phyloP scores from a whole-genome alignment of 768 basidiomycete species.

The Boletus speciosus region DNA sequence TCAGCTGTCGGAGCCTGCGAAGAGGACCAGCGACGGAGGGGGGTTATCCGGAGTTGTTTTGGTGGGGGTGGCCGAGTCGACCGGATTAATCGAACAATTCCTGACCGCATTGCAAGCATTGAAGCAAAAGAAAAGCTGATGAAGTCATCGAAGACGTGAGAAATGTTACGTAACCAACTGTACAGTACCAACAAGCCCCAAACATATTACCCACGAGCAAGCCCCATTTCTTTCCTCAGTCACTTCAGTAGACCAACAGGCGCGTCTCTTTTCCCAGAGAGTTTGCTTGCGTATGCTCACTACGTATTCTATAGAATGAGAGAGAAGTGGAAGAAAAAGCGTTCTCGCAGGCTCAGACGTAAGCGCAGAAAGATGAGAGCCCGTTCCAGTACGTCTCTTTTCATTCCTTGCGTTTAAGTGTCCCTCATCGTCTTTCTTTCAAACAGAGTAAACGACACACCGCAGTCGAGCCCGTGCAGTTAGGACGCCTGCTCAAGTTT shows the following conservation, averaged over 20 bases:
- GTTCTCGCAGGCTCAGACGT: slow-evolving; percentile 87
- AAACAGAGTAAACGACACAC: slow-evolving; percentile 36
- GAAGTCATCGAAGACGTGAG: slow-evolving; percentile 16
- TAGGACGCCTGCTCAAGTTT: slow-evolving; percentile 12
- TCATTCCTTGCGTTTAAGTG: not conserved
- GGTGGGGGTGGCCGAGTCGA: not conserved
- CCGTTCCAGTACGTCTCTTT: slow-evolving; percentile 72
- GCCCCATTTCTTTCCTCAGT: slow-evolving; percentile 17
- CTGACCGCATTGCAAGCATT: slow-evolving; percentile 8
- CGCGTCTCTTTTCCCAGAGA: slow-evolving; percentile 5
- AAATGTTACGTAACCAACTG: slow-evolving; percentile 29
- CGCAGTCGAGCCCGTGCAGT: slow-evolving; percentile 30
- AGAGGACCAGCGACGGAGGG: slow-evolving; percentile 13
- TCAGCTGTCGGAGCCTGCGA: slow-evolving; percentile 38
- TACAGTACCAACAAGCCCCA: slow-evolving; percentile 33
- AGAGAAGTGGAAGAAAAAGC: slow-evolving; percentile 98
- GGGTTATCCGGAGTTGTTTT: not conserved
- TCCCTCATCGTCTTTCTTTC: not conserved
- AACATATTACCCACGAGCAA: slow-evolving; percentile 13
- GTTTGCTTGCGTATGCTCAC: not conserved
- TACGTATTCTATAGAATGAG: slow-evolving; percentile 57
- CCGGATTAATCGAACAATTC: slow-evolving; percentile 3
- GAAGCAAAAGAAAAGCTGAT: not conserved
- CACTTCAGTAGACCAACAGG: slow-evolving; percentile 32
- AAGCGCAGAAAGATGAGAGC: slow-evolving; percentile 97